These are phyloP conservation scores for Exophiala oligosperma DNA, from an alignment of 2,329 filamentous ascomycete genomes.

Conservation along the genomic window DNA sequence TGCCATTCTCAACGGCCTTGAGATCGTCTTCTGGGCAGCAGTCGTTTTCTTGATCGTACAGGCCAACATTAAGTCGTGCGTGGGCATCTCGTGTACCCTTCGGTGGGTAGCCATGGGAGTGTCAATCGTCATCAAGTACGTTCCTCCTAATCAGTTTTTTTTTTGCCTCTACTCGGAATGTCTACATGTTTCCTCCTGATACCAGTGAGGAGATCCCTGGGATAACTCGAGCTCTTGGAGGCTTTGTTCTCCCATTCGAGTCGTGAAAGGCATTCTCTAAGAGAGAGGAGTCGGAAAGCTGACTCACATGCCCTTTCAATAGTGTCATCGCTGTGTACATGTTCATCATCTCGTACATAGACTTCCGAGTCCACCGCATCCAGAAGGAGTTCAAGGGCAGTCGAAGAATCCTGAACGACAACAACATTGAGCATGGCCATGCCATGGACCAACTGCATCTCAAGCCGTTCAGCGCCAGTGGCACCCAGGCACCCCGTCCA, in stretches of 20 bases:
- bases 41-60: constrained; percentile 9
- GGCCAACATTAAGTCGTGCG: constrained; percentile 5
- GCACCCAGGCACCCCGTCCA: too few species aligned
- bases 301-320: background rate
- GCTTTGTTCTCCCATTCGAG: too few species aligned
- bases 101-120: background rate
- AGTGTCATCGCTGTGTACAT: background rate
- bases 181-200: too few species aligned
- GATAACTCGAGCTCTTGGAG: too few species aligned
- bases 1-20: constrained; percentile 9
- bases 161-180: too few species aligned
- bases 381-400: background rate
- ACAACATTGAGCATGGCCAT: too few species aligned
- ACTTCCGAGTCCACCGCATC: background rate
- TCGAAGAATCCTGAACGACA: too few species aligned
- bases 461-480: too few species aligned
- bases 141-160: background rate
- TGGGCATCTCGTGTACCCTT: constrained; percentile 5
- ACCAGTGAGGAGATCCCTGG: too few species aligned
- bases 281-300: background rate
- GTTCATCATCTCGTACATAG: background rate
- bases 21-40: constrained; percentile 8
- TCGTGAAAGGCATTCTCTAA: too few species aligned
- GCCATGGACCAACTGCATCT: too few species aligned
- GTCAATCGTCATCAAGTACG: constrained; percentile 5